Evolutionary conservation across 805 yeast species (phyloP), one percentile per base, ranked within the genome.

Genomic region (Clavispora phyllophila): DNA sequence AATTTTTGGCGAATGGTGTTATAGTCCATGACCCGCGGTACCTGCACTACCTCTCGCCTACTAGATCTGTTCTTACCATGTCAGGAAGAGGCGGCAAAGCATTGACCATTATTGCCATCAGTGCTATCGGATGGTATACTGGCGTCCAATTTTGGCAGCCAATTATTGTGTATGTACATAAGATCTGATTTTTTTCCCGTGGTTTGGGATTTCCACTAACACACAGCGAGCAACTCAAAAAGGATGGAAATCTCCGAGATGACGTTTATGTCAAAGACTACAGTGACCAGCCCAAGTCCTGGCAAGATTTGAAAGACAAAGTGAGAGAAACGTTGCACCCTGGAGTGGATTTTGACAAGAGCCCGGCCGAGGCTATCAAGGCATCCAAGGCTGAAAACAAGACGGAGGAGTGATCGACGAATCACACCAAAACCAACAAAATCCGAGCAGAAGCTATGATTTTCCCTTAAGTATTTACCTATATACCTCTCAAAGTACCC

Each of bases 81-180:
- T 50, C 60, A 5, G 57, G 59, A 34, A 40, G 45, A 44, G 62
- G 58, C 35, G 58, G 50, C 9, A 58, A 53, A 41, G 60, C 59
- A 7, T 46, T 59, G 19, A 50, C 62, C 5, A 37, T 57, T 7
- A 47, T 58, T 28, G 51, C 53, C 15, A 57, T 54, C 4, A 54
- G 57, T n/a, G 62, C 53, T 22, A 40, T 66, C 26, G 62, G 72
- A 42, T 68, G 72, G 70, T 69, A 69, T 44, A 59, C 70, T 15
- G 87, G 86, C 3, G 62, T 78, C 43, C 78, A 74, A 56, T 85
- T 85, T 62, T 85, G 87, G 68, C 82, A 82, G 51, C 95, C 95
- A 2, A 59, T 85, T 14, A 75, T 85, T 3, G 73, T 84, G 81
- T 76, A 68, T 55, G 82, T 75, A 38, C 19, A 15, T 9, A 3